Conservation (phyloP, 2,329 filamentous ascomycete genomes). For the Monilinia aucupariae region DNA sequence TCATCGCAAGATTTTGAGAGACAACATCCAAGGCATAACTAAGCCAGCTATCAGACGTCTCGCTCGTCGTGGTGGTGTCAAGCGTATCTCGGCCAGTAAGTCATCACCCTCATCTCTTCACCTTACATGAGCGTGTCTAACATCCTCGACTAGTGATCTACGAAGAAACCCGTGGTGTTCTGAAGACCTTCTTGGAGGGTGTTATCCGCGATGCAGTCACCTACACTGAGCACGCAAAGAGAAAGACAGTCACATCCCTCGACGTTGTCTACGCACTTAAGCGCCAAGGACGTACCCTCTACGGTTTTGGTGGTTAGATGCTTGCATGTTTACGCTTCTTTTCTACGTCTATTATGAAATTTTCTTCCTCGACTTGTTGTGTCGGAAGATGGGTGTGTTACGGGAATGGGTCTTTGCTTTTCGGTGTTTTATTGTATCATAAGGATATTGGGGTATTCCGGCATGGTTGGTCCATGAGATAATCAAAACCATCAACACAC, state of each 20-base stretch:
- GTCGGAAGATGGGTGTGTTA: conserved; percentile 24
- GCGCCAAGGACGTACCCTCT: conserved; percentile 61
- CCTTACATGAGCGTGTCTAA: conserved; percentile 32
- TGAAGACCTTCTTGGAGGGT: conserved; percentile 79
- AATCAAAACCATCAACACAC: conserved; percentile 21
- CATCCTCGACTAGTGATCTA: conserved; percentile 58
- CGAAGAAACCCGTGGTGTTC: conserved; percentile 74
- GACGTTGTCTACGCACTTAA: conserved; percentile 63
- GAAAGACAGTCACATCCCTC: conserved; percentile 64
- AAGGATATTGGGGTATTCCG: conserved; percentile 27
- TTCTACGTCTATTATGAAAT: conserved; percentile 30
- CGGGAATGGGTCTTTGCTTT: conserved; percentile 29
- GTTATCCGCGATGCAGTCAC: conserved; percentile 56
- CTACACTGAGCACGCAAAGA: conserved; percentile 65
- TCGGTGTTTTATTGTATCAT: conserved; percentile 33
- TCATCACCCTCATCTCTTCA: background rate
- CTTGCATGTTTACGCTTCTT: conserved; percentile 20
- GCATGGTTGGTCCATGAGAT: conserved; percentile 28
- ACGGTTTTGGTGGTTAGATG: conserved; percentile 60
- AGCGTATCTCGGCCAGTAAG: conserved; percentile 95
- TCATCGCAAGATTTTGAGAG: conserved; percentile 97
- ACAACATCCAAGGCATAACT: conserved; percentile 99
- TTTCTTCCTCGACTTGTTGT: conserved; percentile 22
- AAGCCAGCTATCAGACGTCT: conserved; percentile 99
- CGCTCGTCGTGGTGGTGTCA: conserved; percentile 98